These are phyloP conservation scores for Rhododendron williamsianum DNA, from an alignment of 148 eudicot species.

Conservation along the genomic window DNA sequence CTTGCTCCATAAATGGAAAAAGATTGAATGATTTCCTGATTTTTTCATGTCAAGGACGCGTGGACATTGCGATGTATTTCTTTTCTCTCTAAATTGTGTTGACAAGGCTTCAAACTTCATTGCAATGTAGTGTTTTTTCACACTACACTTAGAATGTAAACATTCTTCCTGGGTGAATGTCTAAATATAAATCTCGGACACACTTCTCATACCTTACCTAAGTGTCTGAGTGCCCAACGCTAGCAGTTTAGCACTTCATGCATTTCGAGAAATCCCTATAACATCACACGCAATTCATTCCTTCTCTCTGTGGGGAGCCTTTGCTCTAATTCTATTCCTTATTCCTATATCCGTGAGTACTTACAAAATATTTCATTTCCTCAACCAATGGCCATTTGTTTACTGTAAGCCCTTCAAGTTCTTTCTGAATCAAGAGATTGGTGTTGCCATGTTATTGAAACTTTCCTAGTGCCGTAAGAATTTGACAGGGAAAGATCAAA, in stretches of 20 bases:
- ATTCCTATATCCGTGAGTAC: not conserved
- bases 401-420: not conserved
- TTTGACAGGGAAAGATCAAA: not conserved
- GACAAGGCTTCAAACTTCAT: not conserved
- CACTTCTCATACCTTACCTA: not conserved
- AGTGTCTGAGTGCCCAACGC: not conserved
- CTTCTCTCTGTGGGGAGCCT: not conserved
- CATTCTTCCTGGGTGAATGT: not conserved
- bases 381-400: not conserved
- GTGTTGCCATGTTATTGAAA: not conserved
- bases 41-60: not conserved
- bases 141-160: not conserved
- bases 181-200: not conserved
- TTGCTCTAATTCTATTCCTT: not conserved
- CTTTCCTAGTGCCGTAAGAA: not conserved
- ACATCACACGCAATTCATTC: not conserved
- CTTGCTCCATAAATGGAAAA: not conserved
- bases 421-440: not conserved
- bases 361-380: not conserved
- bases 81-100: not conserved
- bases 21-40: not conserved
- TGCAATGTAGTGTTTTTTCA: not conserved
- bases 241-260: not conserved
- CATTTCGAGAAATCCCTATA: not conserved
- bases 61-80: not conserved